Evolutionary conservation across 441 rosid genomes (phyloP).

Genomic region (Croton laevigatus): DNA sequence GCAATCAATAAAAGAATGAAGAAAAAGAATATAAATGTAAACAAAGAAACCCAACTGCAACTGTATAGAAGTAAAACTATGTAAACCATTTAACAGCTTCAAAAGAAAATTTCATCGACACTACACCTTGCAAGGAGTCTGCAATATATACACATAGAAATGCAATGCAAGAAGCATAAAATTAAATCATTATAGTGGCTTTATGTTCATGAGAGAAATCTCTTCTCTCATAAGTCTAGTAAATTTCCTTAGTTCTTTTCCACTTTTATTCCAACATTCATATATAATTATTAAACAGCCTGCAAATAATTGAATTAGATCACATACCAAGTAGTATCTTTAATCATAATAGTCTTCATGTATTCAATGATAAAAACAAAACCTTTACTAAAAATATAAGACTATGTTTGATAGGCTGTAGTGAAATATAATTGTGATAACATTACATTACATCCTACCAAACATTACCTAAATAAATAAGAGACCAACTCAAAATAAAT

Average conservation of each 20-base stretch:
- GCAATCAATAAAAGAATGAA: neutral
- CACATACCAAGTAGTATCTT: neutral
- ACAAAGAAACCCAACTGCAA: neutral
- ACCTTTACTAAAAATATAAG: neutral
- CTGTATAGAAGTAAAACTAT: neutral
- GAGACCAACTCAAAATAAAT: neutral
- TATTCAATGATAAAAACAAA: neutral
- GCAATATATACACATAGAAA: neutral
- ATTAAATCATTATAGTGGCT: too few species aligned
- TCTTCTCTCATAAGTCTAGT: too few species aligned
- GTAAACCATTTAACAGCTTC: neutral
- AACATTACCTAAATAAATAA: neutral
- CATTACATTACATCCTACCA: too few species aligned
- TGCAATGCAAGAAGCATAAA: neutral
- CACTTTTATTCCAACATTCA: too few species aligned
- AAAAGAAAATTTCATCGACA: neutral
- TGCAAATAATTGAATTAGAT: too few species aligned
- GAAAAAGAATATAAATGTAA: neutral
- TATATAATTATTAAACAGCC: too few species aligned
- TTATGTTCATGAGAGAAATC: too few species aligned
- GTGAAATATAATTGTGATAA: too few species aligned
- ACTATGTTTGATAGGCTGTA: too few species aligned
- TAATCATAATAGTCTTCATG: neutral
- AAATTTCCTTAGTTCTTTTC: too few species aligned
- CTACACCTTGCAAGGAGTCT: neutral